phyloP scores from a whole-genome alignment of 306 rosid species.

The Castanea crenata region DNA sequence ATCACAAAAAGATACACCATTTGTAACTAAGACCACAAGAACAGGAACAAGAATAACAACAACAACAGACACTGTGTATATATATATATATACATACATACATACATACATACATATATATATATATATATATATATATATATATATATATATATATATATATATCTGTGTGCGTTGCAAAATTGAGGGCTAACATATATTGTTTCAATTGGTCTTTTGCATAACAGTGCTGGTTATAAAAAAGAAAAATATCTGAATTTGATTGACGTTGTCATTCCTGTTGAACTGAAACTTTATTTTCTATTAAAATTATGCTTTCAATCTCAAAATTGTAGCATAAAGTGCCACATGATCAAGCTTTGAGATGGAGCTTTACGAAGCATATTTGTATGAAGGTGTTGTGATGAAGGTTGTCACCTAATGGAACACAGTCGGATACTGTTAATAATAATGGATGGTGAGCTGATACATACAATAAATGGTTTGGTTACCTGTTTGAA shows the following conservation, averaged over 20 bases:
- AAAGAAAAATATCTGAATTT: not conserved
- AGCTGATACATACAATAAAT: not conserved
- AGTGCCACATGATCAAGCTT: not conserved
- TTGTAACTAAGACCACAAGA: too few relatives aligned
- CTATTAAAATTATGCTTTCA: not conserved
- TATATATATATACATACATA: not conserved
- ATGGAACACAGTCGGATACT: not conserved
- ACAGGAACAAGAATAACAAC: too few relatives aligned
- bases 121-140: too few relatives aligned
- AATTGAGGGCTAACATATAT: not conserved
- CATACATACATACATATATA: not conserved
- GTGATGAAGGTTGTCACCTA: not conserved
- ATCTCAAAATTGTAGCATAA: not conserved
- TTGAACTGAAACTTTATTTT: not conserved
- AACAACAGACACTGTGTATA: too few relatives aligned
- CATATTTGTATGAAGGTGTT: not conserved
- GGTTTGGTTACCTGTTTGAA: too few relatives aligned
- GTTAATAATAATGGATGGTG: not conserved
- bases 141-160: too few relatives aligned
- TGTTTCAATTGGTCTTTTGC: not conserved
- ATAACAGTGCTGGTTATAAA: not conserved
- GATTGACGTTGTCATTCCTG: not conserved
- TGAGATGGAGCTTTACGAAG: not conserved
- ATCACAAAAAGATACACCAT: too few relatives aligned
- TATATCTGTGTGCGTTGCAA: not conserved